A percentile compares a stretch with the other conserved stretches of the same genome.
Evolutionary conservation across 768 basidiomycete genomes (phyloP).

Genomic region (Steccherinum ochraceum): DNA sequence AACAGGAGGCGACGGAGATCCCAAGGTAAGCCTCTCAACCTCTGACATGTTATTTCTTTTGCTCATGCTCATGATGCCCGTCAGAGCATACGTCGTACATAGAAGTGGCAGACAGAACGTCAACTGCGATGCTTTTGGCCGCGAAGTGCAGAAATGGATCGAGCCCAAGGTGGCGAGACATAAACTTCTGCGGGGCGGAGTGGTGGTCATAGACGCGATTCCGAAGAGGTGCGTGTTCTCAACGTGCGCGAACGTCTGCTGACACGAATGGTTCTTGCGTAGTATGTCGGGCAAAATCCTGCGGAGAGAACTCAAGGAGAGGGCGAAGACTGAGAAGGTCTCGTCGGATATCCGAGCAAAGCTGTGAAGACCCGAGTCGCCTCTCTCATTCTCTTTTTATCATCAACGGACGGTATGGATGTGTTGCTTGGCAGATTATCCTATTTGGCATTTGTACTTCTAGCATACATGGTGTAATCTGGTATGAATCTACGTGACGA

Average conservation of each 20-base stretch:
- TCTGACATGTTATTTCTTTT: no score
- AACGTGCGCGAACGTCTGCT: background rate
- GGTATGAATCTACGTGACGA: no score
- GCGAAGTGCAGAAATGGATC: conserved; percentile 57
- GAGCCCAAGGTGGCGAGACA: conserved; percentile 61
- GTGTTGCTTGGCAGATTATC: no score
- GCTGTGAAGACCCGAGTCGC: conserved; percentile 2
- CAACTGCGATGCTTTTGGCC: conserved; percentile 37
- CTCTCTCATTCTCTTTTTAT: no score
- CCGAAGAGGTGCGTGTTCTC: conserved; percentile 53
- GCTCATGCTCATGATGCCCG: background rate
- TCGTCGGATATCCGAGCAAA: background rate
- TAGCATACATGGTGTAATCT: no score
- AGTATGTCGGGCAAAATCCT: conserved; percentile 87
- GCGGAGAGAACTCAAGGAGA: conserved; percentile 64
- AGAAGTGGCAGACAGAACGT: conserved; percentile 1
- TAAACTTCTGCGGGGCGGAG: conserved; percentile 70
- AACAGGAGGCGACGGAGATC: conserved; percentile 70
- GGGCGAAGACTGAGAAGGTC: conserved; percentile 46
- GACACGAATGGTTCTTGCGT: conserved; percentile 5
- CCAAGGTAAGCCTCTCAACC: conserved; percentile 61
- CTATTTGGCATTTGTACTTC: no score
- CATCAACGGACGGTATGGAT: background rate
- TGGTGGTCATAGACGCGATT: conserved; percentile 51
- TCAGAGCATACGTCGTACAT: conserved; percentile 4